A percentile compares a stretch with the other conserved stretches of the same genome.
Evolutionary conservation across 345 rosid species (phyloP).

Genomic region (Eucalyptus rudis): DNA sequence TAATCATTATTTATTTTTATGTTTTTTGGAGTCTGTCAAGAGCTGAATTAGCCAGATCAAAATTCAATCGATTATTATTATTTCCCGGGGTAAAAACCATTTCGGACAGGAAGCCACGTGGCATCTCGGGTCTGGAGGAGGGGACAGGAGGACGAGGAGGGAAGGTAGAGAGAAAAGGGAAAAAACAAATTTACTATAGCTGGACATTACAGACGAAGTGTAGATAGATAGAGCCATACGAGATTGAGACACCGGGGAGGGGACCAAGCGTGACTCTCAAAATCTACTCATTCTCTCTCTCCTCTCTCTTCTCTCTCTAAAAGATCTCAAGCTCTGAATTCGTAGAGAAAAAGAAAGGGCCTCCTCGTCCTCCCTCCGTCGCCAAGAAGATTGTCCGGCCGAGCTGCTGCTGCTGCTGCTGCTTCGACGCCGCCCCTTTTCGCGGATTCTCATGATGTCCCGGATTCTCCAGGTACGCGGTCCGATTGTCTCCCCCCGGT

Average conservation of each 20-base stretch:
- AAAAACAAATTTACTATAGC: background rate
- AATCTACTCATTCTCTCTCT: background rate
- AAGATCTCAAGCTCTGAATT: background rate
- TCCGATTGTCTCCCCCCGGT: background rate
- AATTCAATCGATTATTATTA: background rate
- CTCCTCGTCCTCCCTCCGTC: background rate
- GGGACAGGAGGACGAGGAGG: too few relatives aligned
- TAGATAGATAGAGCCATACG: background rate
- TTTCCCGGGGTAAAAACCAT: background rate
- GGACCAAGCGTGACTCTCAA: constrained; percentile 4
- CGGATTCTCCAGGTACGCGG: background rate
- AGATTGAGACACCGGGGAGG: background rate
- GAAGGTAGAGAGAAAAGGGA: background rate
- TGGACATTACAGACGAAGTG: background rate
- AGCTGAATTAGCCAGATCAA: background rate
- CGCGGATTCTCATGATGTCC: background rate
- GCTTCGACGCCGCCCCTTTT: background rate
- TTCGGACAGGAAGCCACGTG: background rate
- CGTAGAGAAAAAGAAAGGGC: background rate
- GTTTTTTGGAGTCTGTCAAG: background rate
- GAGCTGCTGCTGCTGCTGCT: background rate
- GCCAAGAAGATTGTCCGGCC: background rate
- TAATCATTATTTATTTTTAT: too few relatives aligned
- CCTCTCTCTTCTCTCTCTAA: background rate
- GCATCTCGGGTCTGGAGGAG: background rate